Evolutionary conservation across 495 filamentous ascomycete species (phyloP).

Genomic region (Aspergillus panamensis): DNA sequence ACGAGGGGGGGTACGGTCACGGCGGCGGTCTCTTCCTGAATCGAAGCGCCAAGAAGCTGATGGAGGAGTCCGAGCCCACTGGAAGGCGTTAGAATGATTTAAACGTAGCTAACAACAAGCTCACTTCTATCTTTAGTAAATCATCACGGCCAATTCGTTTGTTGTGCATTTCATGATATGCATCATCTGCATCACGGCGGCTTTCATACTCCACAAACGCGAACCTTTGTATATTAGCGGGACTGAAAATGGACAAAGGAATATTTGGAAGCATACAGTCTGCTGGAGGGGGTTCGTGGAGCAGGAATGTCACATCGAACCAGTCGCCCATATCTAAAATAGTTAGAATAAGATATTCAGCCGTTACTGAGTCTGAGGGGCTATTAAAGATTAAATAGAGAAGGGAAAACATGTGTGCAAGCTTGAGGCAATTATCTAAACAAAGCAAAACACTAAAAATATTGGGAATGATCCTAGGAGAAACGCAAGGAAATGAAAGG

Average conservation of each 20-base stretch:
- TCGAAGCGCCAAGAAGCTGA: conserved; percentile 99
- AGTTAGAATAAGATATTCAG: conserved; percentile 11
- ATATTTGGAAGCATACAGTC: conserved; percentile 64
- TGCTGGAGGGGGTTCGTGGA: conserved; percentile 83
- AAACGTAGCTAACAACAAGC: conserved; percentile 16
- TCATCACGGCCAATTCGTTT: conserved; percentile 97
- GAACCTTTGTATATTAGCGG: conserved; percentile 58
- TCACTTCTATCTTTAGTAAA: conserved; percentile 94
- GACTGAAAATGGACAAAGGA: conserved; percentile 24
- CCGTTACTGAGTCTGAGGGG: neutral
- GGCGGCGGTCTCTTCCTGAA: conserved; percentile 71
- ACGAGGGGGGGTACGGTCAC: conserved; percentile 77
- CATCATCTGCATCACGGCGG: conserved; percentile 97
- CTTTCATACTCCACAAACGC: conserved; percentile 99
- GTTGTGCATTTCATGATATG: conserved; percentile 99
- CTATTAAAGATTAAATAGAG: neutral
- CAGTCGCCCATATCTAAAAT: conserved; percentile 86
- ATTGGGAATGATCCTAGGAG: neutral
- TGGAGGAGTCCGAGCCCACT: conserved; percentile 98
- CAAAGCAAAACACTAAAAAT: too few species aligned
- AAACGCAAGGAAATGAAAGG: neutral
- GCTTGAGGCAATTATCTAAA: neutral
- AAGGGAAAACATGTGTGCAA: neutral
- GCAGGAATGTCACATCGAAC: conserved; percentile 99
- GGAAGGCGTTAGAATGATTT: conserved; percentile 10